Conservation (phyloP, 163 green algal genomes). For the Volvox carteri region DNA sequence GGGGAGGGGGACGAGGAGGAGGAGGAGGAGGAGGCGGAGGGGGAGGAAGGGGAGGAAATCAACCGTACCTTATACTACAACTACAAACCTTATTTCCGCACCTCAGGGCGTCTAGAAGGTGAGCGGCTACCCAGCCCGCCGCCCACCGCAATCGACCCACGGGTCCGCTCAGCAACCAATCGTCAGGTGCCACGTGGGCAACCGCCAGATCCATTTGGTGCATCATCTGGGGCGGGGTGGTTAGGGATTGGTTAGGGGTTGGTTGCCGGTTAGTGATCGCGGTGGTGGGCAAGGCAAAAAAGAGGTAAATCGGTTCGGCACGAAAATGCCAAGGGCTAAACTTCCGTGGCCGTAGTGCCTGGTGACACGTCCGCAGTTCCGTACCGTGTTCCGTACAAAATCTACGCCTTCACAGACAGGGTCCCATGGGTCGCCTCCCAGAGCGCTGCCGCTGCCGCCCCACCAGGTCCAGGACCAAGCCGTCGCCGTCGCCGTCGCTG, state of each 20-base stretch:
- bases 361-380: too few relatives aligned
- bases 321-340: too few relatives aligned
- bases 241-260: too few relatives aligned
- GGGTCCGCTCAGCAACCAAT: constrained; percentile 48
- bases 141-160: constrained; percentile 37
- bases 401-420: constrained; percentile 58
- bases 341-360: too few relatives aligned
- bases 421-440: constrained; percentile 18
- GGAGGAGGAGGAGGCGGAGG: too few relatives aligned
- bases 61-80: too few relatives aligned
- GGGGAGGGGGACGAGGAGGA: too few relatives aligned
- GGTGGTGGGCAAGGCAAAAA: too few relatives aligned
- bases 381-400: constrained; percentile 57
- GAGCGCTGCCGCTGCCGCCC: constrained; percentile 7
- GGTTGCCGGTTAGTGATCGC: too few relatives aligned
- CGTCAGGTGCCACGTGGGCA: constrained; percentile 31
- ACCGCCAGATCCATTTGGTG: constrained; percentile 44
- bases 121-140: constrained; percentile 42
- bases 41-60: too few relatives aligned
- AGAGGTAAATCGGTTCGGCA: too few relatives aligned
- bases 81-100: too few relatives aligned
- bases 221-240: constrained; percentile 41
- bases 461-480: not conserved
- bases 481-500: not conserved
- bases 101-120: constrained; percentile 58